phyloP scores from a whole-genome alignment of 2,329 filamentous ascomycete species.

The Pyricularia sp. region DNA sequence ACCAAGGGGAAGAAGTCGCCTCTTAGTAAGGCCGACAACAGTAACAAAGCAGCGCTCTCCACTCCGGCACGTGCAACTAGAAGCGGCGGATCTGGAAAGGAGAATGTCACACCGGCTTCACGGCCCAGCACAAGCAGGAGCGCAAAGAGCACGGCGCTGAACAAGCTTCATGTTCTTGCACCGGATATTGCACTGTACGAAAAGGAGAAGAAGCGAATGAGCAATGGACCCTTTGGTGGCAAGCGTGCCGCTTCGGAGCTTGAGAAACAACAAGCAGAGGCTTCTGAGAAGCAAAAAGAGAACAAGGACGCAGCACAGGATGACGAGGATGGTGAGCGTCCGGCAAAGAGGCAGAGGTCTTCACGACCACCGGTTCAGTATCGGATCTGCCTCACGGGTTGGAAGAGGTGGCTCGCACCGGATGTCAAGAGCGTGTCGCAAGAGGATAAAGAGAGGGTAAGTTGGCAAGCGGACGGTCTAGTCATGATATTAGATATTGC shows the following conservation, averaged over 20 bases:
- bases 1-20: slow-evolving; percentile 9
- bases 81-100: slow-evolving; percentile 55
- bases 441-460: slow-evolving; percentile 73
- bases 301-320: slow-evolving; percentile 24
- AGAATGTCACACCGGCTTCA: slow-evolving; percentile 64
- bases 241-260: slow-evolving; percentile 51
- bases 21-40: slow-evolving; percentile 3
- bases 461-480: slow-evolving; percentile 27
- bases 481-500: not conserved
- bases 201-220: slow-evolving; percentile 76
- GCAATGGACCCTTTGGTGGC: slow-evolving; percentile 46
- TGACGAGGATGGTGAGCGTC: slow-evolving; percentile 19
- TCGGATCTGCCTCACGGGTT: slow-evolving; percentile 75
- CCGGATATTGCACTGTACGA: slow-evolving; percentile 85
- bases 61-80: slow-evolving; percentile 33
- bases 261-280: slow-evolving; percentile 36
- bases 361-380: slow-evolving; percentile 55
- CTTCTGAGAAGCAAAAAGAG: slow-evolving; percentile 15
- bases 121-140: slow-evolving; percentile 66
- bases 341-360: slow-evolving; percentile 33
- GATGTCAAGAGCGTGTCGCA: slow-evolving; percentile 36
- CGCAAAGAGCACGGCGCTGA: slow-evolving; percentile 78
- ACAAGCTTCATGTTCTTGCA: slow-evolving; percentile 65
- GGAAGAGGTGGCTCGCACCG: slow-evolving; percentile 70
- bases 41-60: slow-evolving; percentile 14